These are phyloP conservation scores for Sanghuangporus sanghuang DNA, from an alignment of 1,284 basidiomycete species.

Conservation along the genomic window DNA sequence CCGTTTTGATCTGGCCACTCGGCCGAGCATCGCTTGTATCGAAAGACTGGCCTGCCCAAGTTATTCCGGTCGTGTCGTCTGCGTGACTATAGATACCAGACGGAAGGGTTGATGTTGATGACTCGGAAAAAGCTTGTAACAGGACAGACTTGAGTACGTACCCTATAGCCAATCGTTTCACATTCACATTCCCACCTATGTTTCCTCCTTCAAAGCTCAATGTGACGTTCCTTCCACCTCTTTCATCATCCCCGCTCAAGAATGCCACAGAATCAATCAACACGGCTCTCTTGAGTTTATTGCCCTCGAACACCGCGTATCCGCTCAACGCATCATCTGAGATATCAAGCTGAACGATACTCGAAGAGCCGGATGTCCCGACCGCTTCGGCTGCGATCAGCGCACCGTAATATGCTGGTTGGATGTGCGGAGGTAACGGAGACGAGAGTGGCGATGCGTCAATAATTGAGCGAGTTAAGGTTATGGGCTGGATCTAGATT, in stretches of 20 bases:
- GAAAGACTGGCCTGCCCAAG: slow-evolving; percentile 62
- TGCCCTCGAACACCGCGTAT: slow-evolving; percentile 57
- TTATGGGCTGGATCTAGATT: slow-evolving; percentile 47
- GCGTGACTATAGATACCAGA: slow-evolving; percentile 36
- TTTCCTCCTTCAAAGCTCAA: slow-evolving; percentile 30
- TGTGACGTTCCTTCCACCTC: slow-evolving; percentile 39
- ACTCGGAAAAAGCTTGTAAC: background rate
- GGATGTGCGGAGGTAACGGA: slow-evolving; percentile 49
- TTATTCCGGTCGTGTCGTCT: slow-evolving; percentile 49
- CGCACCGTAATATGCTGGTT: slow-evolving; percentile 57
- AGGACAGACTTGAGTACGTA: slow-evolving; percentile 24
- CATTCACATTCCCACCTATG: slow-evolving; percentile 25
- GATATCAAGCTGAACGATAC: slow-evolving; percentile 48
- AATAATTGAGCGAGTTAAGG: slow-evolving; percentile 45
- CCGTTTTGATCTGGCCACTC: slow-evolving; percentile 32
- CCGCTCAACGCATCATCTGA: slow-evolving; percentile 48
- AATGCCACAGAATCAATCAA: slow-evolving; percentile 56
- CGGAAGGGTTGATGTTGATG: no score
- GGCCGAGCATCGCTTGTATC: slow-evolving; percentile 50
- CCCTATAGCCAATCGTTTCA: slow-evolving; percentile 44
- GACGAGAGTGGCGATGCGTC: slow-evolving; percentile 43
- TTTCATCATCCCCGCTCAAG: slow-evolving; percentile 31
- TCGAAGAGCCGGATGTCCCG: slow-evolving; percentile 33
- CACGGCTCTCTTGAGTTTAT: slow-evolving; percentile 35
- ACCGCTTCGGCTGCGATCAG: slow-evolving; percentile 43